Conservation (phyloP, 106 monocot species). For the Phalaenopsis aphrodite region DNA sequence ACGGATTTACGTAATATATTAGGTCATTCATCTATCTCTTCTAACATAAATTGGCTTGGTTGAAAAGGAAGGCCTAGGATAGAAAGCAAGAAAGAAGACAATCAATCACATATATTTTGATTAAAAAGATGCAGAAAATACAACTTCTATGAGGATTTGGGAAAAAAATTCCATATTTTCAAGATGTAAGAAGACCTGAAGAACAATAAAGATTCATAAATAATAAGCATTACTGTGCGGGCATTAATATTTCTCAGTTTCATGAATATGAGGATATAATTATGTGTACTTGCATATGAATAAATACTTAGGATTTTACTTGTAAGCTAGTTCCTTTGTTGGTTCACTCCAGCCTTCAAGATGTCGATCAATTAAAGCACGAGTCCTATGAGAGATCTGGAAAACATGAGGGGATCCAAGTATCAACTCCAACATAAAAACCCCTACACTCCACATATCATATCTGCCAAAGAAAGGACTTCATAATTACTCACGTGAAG, state of each 20-base stretch:
- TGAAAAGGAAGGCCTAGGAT: too few relatives aligned
- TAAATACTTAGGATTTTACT: conserved; percentile 22
- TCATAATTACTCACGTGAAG: background rate
- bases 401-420: conserved; percentile 83
- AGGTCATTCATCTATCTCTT: too few relatives aligned
- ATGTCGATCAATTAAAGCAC: conserved; percentile 63
- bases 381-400: conserved; percentile 60
- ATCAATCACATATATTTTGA: too few relatives aligned
- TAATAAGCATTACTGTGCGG: background rate
- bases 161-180: background rate
- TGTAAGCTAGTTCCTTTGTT: conserved; percentile 80
- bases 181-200: background rate
- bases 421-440: conserved; percentile 84
- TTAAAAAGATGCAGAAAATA: background rate
- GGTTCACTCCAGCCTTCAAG: conserved; percentile 82
- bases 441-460: conserved; percentile 95
- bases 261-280: background rate
- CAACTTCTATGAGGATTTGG: background rate
- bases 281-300: background rate
- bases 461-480: conserved; percentile 39
- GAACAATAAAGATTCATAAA: background rate
- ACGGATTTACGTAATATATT: too few relatives aligned
- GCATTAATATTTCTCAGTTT: background rate
- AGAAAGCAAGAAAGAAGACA: too few relatives aligned
- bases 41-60: too few relatives aligned